phyloP scores from a whole-genome alignment of 2,329 filamentous ascomycete genomes.

The Hymenoscyphus albidus region DNA sequence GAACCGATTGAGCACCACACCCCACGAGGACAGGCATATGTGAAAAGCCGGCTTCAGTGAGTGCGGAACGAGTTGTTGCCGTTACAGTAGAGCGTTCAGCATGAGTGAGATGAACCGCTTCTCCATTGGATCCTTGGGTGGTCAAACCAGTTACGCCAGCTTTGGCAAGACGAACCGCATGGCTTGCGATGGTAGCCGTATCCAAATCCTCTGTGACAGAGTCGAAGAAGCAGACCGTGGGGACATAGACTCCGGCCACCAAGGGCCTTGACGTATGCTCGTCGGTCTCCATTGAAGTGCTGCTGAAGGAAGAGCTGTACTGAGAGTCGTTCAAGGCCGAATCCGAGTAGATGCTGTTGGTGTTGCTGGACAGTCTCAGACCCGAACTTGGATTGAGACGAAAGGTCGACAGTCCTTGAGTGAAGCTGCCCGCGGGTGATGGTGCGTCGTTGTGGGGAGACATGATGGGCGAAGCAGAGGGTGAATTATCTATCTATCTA shows the following conservation, averaged over 20 bases:
- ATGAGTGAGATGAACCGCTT: constrained; percentile 62
- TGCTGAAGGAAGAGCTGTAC: constrained; percentile 43
- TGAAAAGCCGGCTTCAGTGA: constrained; percentile 54
- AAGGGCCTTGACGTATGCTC: constrained; percentile 39
- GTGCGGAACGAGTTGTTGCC: constrained; percentile 54
- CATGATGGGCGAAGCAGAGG: constrained; percentile 34
- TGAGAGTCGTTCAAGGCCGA: constrained; percentile 34
- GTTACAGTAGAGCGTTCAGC: constrained; percentile 59
- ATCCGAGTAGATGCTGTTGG: constrained; percentile 34
- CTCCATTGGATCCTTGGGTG: constrained; percentile 64
- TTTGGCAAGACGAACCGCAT: constrained; percentile 54
- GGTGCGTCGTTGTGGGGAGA: constrained; percentile 46
- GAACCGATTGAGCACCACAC: constrained; percentile 61
- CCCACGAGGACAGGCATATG: constrained; percentile 63
- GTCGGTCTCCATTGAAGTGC: constrained; percentile 34
- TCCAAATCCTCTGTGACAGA: constrained; percentile 63
- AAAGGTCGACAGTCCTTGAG: constrained; percentile 36
- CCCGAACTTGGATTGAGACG: constrained; percentile 22
- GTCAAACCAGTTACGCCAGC: constrained; percentile 59
- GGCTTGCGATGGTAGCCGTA: constrained; percentile 45
- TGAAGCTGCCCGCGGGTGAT: constrained; percentile 45
- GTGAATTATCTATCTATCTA: constrained; percentile 2
- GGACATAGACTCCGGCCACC: constrained; percentile 62
- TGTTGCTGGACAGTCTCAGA: constrained; percentile 26
- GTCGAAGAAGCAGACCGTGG: constrained; percentile 71